Base-by-base conservation (phyloP, 192 early-diverging fungal genomes). In the Coemansia asiatica region DNA sequence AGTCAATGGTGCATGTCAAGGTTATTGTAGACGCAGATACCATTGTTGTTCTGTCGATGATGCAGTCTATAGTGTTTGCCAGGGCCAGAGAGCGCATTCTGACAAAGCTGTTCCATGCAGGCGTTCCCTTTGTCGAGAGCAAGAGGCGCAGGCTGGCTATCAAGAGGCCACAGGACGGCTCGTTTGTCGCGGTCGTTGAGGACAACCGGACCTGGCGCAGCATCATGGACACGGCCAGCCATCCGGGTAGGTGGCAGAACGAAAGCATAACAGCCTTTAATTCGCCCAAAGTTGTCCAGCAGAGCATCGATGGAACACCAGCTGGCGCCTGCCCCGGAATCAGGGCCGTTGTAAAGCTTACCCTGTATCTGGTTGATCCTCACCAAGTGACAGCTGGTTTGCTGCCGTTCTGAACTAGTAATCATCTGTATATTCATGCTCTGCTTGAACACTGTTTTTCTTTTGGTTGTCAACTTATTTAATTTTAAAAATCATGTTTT, bases 1-100 rank as follows among this genome's bases (percentile, higher is more conserved):
- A 75, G 64, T 81, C 79, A 10, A 81, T 75, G 69, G 58, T 81
- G 4, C 79, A 75, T 50, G 57, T 81, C 54, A 81, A 81, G 54
- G 79, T 75, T 4, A 19, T 81, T 27, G 61, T 81, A 73, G 73
- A 75, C 57, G 50, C 46, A 3, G 44, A 46, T 27, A 72, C 46
- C 19, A 50, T 51, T 3, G 62, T 75, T 3, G 61, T 81, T 10
- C 60, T 81, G 55, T 67, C 79, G 10, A 69, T 81, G 69, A 28
- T 68, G 56, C 73, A 67, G 60, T 62, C 59, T 9, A 56, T 72
- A n/a, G 73, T 81, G 66, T 81, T 81, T 81, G 79, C 74, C 0
- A 69, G 60, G 8, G 79, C 73, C 2, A 66, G 79, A 18, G 79
- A 81, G 36, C 79, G 79, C 23, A 81, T 81, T 12, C 63, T 81